Base-by-base conservation (phyloP, 1,284 basidiomycete species). In the Leccinum idahoense region DNA sequence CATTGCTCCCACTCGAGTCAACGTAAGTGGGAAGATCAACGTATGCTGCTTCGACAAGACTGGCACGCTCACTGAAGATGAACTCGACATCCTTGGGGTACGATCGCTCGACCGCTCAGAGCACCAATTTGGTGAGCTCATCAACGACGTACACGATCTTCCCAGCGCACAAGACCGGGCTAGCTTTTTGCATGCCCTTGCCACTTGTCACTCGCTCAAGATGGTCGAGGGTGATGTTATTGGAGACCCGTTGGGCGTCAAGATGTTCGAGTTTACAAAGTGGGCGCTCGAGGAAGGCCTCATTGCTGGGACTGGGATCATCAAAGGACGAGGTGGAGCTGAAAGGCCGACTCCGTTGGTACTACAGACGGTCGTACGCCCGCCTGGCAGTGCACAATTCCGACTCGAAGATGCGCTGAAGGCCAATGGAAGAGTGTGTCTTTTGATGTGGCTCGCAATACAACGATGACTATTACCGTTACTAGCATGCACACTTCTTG, bases 41-140 rank as follows among this genome's bases (percentile, higher is more conserved):
- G 91, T 99, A 7, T 96, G 96, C 71, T 98, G 96, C 76, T 99
- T 99, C 72, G 97, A 99, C 82, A 99, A 99, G 80, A 99, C 97
- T 1, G 97, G 97, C 3, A 99, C 97, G 1, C 82, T 99, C 15
- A 99, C 97, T 0, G 97, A 98, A 76, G 97, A 99, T 68, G 97
- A 96, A 1, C 83, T 99, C 54, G 97, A 99, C 72, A 95, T 99
- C 58, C 89, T 99, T 56, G 95, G 95, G 29, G 90, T 96, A 12
- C 88, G 95, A 49, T 87, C 86, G 1, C 83, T 93, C 54, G 93
- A 96, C 67, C 86, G 90, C 58, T 83, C 80, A 60, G 82, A 76
- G 8, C 84, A 88, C 58, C 85, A 88, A 55, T 99, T 99, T 76
- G 94, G 94, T 51, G 96, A 99, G 73, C 85, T 99, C 18, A 82